These are phyloP conservation scores for Termitomyces sp. DNA, from an alignment of 768 basidiomycete species.

Conservation along the genomic window DNA sequence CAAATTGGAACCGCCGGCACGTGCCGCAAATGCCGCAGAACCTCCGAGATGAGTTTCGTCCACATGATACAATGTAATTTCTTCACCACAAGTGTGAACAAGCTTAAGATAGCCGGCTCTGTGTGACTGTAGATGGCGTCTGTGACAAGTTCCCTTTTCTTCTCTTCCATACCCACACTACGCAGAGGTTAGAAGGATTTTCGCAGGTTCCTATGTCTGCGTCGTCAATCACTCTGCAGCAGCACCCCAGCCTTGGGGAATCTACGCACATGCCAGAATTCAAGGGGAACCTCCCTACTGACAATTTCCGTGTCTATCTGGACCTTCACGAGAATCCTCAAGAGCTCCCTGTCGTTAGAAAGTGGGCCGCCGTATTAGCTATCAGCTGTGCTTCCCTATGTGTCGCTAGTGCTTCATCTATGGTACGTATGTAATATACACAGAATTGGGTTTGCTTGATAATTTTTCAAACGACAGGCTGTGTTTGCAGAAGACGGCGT, in stretches of 20 bases:
- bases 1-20: slow-evolving; percentile 11
- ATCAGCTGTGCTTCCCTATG: slow-evolving; percentile 47
- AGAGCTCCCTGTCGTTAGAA: slow-evolving; percentile 31
- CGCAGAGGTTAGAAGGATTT: background rate
- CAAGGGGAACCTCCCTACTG: background rate
- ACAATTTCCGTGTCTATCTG: slow-evolving; percentile 30
- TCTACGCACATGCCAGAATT: background rate
- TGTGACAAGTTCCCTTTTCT: slow-evolving; percentile 2
- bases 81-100: background rate
- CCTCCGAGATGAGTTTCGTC: background rate
- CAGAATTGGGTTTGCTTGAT: background rate
- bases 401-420: slow-evolving; percentile 53
- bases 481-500: slow-evolving; percentile 61
- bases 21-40: slow-evolving; percentile 10
- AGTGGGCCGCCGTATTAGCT: slow-evolving; percentile 45
- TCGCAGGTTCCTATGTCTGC: slow-evolving; percentile 6
- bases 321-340: slow-evolving; percentile 41
- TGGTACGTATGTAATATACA: slow-evolving; percentile 35
- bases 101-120: slow-evolving; percentile 2
- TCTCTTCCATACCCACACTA: slow-evolving; percentile 5
- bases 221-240: slow-evolving; percentile 9
- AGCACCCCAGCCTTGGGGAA: background rate
- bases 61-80: background rate
- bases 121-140: slow-evolving; percentile 7
- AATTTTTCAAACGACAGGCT: slow-evolving; percentile 32